Base-by-base conservation (phyloP, 106 monocot species). In the Acanthochlamys bracteata region DNA sequence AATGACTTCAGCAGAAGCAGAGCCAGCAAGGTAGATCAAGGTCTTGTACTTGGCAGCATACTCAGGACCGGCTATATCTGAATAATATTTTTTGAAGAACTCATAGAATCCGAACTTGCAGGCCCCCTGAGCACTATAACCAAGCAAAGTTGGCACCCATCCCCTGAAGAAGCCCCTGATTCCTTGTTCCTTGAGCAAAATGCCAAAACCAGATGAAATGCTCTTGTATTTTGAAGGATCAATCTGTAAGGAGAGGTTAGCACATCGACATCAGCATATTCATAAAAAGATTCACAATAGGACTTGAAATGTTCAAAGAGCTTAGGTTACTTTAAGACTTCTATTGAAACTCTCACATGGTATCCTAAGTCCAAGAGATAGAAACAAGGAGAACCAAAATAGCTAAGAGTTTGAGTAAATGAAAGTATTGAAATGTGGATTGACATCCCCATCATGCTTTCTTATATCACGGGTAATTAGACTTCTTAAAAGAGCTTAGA, bases 81-180 rank as follows among this genome's bases (percentile, higher is more conserved):
- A 87, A 45, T 87, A 87, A 41, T 87, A 80, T 53, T 87, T 83
- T 77, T 87, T 87, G 72, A 87, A 87, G 71, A 77, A 80, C 76
- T 87, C 87, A 67, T 87, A 87, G 58, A 87, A 87, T 11, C 87
- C 87, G 61, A 53, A 80, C 69, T 87, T 87, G 77, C 76, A 80
- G 10, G 79, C 87, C 24, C 87, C 87, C 65, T 87, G 87, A 27
- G 79, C 83, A 63, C 87, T 83, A 69, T 87, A 87, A 7, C 87
- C 87, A 8, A 87, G 74, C 25, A 87, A 74, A 8, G 87, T 87
- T 11, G 87, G 83, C 16, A 63, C 79, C 87, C 87, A 87, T 6
- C 83, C 87, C 61, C 71, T 83, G 71, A 87, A 87, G 76, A 87
- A 83, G 55, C 87, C 87, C 63, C 53, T 83, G 16, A 77, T 17